These are phyloP conservation scores for Pyrenochaeta sp. DNA, from an alignment of 2,329 filamentous ascomycete species.

Conservation along the genomic window DNA sequence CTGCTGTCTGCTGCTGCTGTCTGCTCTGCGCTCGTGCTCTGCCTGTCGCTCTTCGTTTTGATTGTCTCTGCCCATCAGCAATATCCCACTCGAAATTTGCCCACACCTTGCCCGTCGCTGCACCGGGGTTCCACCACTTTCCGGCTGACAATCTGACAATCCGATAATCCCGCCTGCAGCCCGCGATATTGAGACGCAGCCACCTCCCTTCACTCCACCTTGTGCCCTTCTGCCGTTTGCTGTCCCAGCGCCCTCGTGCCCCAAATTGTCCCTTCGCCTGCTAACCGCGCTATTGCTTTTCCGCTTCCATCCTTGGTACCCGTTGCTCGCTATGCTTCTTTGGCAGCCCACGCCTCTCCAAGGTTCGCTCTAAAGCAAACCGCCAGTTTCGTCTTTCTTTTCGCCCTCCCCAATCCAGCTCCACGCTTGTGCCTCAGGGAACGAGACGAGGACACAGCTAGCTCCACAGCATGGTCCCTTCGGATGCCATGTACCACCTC, in stretches of 20 bases:
- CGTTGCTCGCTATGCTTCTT: background rate
- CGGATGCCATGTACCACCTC: conserved; percentile 9
- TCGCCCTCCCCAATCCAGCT: conserved; percentile 9
- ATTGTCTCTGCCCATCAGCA: conserved; percentile 17
- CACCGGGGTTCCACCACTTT: conserved; percentile 1
- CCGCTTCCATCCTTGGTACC: conserved; percentile 1
- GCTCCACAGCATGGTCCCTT: background rate
- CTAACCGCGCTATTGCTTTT: conserved; percentile 15
- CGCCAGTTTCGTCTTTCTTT: conserved; percentile 20
- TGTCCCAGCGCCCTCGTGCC: conserved; percentile 1
- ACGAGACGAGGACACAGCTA: conserved; percentile 10
- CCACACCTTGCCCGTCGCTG: conserved; percentile 4
- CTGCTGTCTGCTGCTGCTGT: no score
- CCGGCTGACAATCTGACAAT: conserved; percentile 10
- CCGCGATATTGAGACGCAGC: conserved; percentile 30
- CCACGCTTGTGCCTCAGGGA: conserved; percentile 17
- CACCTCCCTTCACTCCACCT: conserved; percentile 17
- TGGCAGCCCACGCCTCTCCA: conserved; percentile 2
- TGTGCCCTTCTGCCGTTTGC: conserved; percentile 16
- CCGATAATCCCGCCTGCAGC: conserved; percentile 12
- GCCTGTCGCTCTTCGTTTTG: conserved; percentile 14
- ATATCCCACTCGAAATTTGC: no score
- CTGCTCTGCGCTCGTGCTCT: conserved; percentile 3
- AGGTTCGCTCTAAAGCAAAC: conserved; percentile 12
- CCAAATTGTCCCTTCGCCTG: conserved; percentile 16